These are phyloP conservation scores for Rhizopogon rudus DNA, from an alignment of 768 basidiomycete species.

Conservation along the genomic window DNA sequence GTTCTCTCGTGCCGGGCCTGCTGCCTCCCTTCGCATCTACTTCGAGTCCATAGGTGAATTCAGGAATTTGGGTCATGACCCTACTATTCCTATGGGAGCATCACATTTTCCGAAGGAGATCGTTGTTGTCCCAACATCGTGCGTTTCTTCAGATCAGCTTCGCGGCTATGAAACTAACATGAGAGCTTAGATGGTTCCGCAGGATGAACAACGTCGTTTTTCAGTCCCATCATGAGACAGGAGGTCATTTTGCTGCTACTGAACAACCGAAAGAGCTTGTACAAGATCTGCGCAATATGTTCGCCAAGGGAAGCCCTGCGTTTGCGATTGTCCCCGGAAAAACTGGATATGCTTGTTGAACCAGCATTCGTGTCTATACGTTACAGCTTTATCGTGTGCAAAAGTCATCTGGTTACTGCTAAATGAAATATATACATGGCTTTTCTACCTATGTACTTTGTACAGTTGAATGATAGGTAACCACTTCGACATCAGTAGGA, in stretches of 20 bases:
- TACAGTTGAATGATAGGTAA: no score
- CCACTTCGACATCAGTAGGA: no score
- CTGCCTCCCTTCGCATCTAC: conserved; percentile 44
- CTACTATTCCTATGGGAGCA: conserved; percentile 26
- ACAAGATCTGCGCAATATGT: conserved; percentile 51
- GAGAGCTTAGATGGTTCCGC: conserved; percentile 36
- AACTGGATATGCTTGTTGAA: conserved; percentile 31
- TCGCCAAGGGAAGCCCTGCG: conserved; percentile 45
- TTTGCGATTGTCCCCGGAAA: conserved; percentile 42
- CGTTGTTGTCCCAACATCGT: conserved; percentile 30
- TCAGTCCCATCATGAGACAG: conserved; percentile 39
- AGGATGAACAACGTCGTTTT: conserved; percentile 38
- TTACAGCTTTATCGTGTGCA: no score
- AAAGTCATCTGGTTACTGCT: no score
- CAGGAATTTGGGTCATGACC: conserved; percentile 27
- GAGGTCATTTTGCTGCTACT: conserved; percentile 57
- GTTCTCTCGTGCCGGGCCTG: no score
- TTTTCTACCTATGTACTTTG: no score
- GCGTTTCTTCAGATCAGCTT: conserved; percentile 12
- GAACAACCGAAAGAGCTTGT: conserved; percentile 46
- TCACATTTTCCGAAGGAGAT: conserved; percentile 52
- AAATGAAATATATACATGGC: no score
- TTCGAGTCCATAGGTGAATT: conserved; percentile 31
- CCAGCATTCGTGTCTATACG: no score
- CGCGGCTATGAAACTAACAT: background rate